Evolutionary conservation across 2,329 filamentous ascomycete species (phyloP).

Genomic region (Pseudovirgaria hyperparasitica): DNA sequence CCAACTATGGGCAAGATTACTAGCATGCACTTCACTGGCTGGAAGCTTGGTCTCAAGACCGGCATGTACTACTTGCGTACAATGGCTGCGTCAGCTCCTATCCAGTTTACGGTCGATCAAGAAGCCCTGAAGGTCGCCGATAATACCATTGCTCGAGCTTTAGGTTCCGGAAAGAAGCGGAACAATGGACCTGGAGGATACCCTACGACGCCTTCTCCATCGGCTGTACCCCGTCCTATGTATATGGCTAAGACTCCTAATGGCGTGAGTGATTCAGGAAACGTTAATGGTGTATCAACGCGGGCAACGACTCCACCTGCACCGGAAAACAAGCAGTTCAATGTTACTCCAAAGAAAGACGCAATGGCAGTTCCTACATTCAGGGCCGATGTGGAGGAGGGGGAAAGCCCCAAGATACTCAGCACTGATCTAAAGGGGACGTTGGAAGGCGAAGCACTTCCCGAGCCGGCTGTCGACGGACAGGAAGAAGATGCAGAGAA

Average conservation of each 20-base stretch:
- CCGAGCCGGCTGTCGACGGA: conserved; percentile 40
- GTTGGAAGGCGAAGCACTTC: conserved; percentile 44
- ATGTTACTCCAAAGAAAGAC: conserved; percentile 36
- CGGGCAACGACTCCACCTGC: conserved; percentile 53
- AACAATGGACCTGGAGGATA: conserved; percentile 34
- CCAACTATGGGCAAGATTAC: conserved; percentile 99
- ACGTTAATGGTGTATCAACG: conserved; percentile 53
- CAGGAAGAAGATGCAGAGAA: conserved; percentile 65
- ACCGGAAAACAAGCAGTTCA: conserved; percentile 25
- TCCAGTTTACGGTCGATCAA: conserved; percentile 98
- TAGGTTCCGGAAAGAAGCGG: conserved; percentile 55
- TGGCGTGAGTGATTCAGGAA: conserved; percentile 16
- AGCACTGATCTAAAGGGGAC: conserved; percentile 53
- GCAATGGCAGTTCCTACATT: conserved; percentile 54
- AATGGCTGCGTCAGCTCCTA: conserved; percentile 89
- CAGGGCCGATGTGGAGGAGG: conserved; percentile 65
- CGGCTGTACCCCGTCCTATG: conserved; percentile 53
- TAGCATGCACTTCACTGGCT: conserved; percentile 97
- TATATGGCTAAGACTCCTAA: conserved; percentile 45
- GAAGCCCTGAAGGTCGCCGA: conserved; percentile 83
- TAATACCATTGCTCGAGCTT: conserved; percentile 57
- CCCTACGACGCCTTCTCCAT: conserved; percentile 43
- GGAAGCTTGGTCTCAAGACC: conserved; percentile 98
- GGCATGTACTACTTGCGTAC: conserved; percentile 99
- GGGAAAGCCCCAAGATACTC: conserved; percentile 66